Conservation (phyloP, 148 eudicot genomes). For the Polygonum aviculare region DNA sequence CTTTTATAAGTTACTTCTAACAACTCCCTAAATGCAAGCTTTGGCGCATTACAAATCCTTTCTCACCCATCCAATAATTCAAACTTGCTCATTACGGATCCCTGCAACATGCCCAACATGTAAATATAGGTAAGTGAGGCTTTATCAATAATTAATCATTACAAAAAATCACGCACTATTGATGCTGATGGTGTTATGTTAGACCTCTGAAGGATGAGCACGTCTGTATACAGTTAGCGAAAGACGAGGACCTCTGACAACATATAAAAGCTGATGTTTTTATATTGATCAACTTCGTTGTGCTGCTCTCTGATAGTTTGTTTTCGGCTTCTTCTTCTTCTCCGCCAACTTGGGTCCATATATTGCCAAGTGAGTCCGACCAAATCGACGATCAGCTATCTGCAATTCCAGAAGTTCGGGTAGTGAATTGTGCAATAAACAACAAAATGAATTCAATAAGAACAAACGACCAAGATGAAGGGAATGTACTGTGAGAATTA, state of each 20-base stretch:
- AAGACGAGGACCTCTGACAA: background rate
- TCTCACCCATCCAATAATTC: background rate
- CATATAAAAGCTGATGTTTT: background rate
- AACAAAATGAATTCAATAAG: background rate
- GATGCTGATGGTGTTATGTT: background rate
- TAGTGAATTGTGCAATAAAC: background rate
- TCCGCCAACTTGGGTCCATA: constrained; percentile 93
- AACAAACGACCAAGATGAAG: background rate
- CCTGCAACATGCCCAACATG: background rate
- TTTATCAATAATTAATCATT: background rate
- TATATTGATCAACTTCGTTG: background rate
- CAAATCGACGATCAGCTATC: constrained; percentile 86
- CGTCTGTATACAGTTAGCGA: background rate
- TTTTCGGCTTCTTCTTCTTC: constrained; percentile 45
- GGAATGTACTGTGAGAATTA: background rate
- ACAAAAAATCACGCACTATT: background rate
- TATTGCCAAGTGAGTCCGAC: constrained; percentile 81
- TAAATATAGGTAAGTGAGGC: background rate
- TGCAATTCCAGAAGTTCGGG: constrained; percentile 26
- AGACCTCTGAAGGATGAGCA: background rate
- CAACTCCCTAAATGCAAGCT: background rate
- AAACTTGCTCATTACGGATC: background rate
- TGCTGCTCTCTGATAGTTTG: constrained; percentile 6
- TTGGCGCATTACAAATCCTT: background rate
- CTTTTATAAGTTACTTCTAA: background rate